Conservation (phyloP, 176 grass and related monocot species). For the Paspalum notatum region DNA sequence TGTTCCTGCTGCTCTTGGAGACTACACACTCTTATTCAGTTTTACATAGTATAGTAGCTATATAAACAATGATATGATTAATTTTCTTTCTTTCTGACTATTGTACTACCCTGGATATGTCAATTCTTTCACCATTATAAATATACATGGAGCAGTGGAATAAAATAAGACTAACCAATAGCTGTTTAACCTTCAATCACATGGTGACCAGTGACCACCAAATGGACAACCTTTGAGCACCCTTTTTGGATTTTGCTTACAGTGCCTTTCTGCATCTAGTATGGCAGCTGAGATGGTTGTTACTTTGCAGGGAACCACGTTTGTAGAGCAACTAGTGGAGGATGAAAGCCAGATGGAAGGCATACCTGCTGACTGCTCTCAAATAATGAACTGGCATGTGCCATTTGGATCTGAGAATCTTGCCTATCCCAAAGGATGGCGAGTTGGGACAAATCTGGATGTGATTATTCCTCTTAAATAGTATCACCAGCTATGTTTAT, state of each 20-base stretch:
- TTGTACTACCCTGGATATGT: not conserved
- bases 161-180: conserved; percentile 19
- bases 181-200: conserved; percentile 23
- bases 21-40: not conserved
- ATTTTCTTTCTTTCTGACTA: not conserved
- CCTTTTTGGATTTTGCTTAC: conserved; percentile 13
- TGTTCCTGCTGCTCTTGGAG: not conserved
- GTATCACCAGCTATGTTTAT: conserved; percentile 40
- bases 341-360: conserved; percentile 99
- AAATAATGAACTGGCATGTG: conserved; percentile 99
- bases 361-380: conserved; percentile 77
- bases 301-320: conserved; percentile 79
- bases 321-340: conserved; percentile 90
- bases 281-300: conserved; percentile 41
- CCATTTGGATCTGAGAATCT: conserved; percentile 71
- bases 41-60: not conserved
- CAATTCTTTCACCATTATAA: not conserved
- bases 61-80: no score
- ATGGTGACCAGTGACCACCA: conserved; percentile 14
- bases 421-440: conserved; percentile 93
- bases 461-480: conserved; percentile 76
- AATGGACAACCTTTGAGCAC: not conserved
- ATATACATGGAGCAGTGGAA: not conserved
- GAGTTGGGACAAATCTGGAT: conserved; percentile 65
- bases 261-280: conserved; percentile 39